Evolutionary conservation across 2,329 filamentous ascomycete species (phyloP).

Genomic region (Cordyceps militaris): DNA sequence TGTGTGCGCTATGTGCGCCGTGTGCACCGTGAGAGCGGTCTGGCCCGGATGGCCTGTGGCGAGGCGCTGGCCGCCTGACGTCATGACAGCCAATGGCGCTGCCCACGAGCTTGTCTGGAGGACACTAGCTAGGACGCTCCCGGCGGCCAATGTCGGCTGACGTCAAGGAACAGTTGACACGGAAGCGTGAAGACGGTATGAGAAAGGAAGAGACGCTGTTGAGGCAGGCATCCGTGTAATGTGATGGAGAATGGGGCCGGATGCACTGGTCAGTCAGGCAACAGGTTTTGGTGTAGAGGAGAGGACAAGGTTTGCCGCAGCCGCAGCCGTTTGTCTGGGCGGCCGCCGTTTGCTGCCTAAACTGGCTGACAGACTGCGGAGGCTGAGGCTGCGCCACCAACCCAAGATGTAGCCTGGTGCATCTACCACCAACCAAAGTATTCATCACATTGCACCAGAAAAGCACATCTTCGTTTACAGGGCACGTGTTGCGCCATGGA

Average conservation of each 20-base stretch:
- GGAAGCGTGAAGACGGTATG: neutral
- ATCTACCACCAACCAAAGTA: neutral
- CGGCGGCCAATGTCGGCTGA: slow-evolving; percentile 9
- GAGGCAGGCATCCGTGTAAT: neutral
- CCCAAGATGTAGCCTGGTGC: neutral
- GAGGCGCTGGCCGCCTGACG: slow-evolving; percentile 12
- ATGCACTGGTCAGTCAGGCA: no score
- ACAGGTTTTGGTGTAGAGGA: neutral
- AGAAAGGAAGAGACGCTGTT: neutral
- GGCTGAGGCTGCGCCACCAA: neutral
- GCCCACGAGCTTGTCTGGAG: neutral
- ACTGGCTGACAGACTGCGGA: neutral
- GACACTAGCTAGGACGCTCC: no score
- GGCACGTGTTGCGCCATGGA: neutral
- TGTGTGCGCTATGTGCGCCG: neutral
- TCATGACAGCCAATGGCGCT: slow-evolving; percentile 12
- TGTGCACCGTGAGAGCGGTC: neutral
- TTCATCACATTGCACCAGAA: neutral
- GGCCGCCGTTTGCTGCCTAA: slow-evolving; percentile 6
- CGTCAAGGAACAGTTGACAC: slow-evolving; percentile 11
- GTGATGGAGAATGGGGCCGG: neutral
- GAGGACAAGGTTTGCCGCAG: neutral
- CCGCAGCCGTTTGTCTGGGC: neutral
- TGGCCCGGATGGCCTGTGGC: neutral
- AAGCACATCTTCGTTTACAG: neutral